These are phyloP conservation scores for Micractinium sp. DNA, from an alignment of 139 green algal genomes.

Conservation along the genomic window DNA sequence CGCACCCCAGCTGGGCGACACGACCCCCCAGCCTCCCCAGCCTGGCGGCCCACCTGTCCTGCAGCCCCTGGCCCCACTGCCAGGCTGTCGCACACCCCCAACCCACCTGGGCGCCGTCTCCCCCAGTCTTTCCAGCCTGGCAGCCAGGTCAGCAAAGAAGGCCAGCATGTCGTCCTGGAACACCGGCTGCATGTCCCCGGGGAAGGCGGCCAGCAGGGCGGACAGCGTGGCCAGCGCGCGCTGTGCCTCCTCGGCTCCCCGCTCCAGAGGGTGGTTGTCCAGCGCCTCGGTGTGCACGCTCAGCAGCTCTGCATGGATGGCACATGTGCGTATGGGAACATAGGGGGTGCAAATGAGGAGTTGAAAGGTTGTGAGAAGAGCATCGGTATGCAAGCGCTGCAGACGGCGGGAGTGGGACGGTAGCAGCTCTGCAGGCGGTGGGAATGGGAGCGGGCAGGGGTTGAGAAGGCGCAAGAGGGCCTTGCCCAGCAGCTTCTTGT, in stretches of 20 bases:
- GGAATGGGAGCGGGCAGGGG: not conserved
- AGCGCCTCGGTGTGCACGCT: constrained; percentile 36
- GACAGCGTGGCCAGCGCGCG: constrained; percentile 37
- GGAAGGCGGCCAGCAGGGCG: constrained; percentile 48
- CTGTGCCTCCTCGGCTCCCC: constrained; percentile 42
- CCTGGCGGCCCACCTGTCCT: too few relatives aligned
- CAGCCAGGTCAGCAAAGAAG: constrained; percentile 37
- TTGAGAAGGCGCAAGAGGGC: too few relatives aligned
- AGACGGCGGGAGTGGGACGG: too few relatives aligned
- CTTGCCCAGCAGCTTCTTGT: too few relatives aligned
- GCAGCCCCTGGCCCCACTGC: too few relatives aligned
- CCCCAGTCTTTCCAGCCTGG: not conserved
- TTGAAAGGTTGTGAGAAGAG: too few relatives aligned
- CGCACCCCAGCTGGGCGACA: too few relatives aligned
- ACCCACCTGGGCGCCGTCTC: not conserved
- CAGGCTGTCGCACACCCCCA: too few relatives aligned
- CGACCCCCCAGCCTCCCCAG: too few relatives aligned
- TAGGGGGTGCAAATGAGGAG: not conserved
- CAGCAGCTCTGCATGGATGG: constrained; percentile 26
- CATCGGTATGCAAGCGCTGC: too few relatives aligned
- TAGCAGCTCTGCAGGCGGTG: not conserved
- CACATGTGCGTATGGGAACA: not conserved
- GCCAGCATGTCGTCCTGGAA: constrained; percentile 45
- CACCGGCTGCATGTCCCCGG: constrained; percentile 37
- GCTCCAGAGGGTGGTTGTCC: constrained; percentile 2